Conservation (phyloP, 805 yeast genomes). For the Lipomyces yamanashiensis region DNA sequence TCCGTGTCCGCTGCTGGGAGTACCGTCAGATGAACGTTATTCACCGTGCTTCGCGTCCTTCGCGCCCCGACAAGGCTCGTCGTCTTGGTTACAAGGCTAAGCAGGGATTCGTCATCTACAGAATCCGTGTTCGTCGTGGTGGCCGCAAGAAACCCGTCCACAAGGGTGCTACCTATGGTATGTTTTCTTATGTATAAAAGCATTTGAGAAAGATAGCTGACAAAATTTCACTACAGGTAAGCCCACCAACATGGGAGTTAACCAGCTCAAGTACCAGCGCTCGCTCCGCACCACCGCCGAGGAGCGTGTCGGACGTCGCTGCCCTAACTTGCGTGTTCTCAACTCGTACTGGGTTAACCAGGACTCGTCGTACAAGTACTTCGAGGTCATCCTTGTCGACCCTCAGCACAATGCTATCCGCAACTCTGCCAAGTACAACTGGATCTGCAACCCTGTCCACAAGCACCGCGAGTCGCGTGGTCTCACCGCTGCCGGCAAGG, state of each 20-base stretch:
- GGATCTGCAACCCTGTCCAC: constrained; percentile 99
- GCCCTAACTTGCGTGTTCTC: constrained; percentile 97
- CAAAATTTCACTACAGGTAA: constrained; percentile 52
- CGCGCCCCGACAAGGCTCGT: constrained; percentile 99
- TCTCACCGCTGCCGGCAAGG: constrained; percentile 96
- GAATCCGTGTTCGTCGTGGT: constrained; percentile 99
- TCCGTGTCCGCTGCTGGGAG: constrained; percentile 99
- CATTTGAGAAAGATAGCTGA: not conserved
- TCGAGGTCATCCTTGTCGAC: constrained; percentile 92
- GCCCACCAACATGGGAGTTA: constrained; percentile 99
- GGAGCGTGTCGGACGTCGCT: constrained; percentile 99
- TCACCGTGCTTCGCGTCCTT: constrained; percentile 98
- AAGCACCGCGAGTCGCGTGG: constrained; percentile 99
- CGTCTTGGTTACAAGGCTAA: constrained; percentile 99
- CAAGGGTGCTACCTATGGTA: constrained; percentile 99
- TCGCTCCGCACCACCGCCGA: constrained; percentile 98
- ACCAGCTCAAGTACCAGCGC: constrained; percentile 99
- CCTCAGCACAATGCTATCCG: constrained; percentile 99
- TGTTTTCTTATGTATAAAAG: too few species aligned
- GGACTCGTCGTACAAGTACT: constrained; percentile 99
- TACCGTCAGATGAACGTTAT: constrained; percentile 98
- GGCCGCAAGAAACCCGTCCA: constrained; percentile 99
- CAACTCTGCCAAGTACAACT: constrained; percentile 98
- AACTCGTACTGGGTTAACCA: constrained; percentile 99
- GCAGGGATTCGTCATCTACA: constrained; percentile 98